Evolutionary conservation across 306 rosid species (phyloP), one percentile per base, ranked within the genome.

Genomic region (Glycine latifolia): DNA sequence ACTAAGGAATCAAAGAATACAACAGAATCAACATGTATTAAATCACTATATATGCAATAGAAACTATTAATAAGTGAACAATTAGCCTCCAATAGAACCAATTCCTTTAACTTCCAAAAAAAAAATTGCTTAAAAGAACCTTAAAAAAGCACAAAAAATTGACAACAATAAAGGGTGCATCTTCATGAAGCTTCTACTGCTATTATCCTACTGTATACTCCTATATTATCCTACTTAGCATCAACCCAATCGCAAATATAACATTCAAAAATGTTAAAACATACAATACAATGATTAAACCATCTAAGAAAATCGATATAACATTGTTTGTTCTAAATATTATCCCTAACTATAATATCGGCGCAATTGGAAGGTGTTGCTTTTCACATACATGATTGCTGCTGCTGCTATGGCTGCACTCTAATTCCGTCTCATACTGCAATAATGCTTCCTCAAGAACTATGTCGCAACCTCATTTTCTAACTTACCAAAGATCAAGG

Each of bases 401-500:
- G 31, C 31, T 77, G 63, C 17, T 77, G 67, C 67, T 54, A 35
- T n/a, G 72, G n/a, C 14, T 20, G 69, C 3, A n/a, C 54, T 56
- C 37, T 16, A 46, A 54, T 2, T 15, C 8, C 8, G 44, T 3
- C 20, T 26, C 53, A 55, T 61, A 85, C 87, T 52, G 72, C 67
- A 20, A 20, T 20, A 75, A 69, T 43, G 66, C 77, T 55, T 37
- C 7, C 83, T 77, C 76, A 70, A 71, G 78, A 84, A 54, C 78
- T 66, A 87, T 0, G 15, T 3, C 17, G 68, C 85, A 3, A 83
- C 74, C 46, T 75, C 91, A 4, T 78, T 82, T 7, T 93, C 97
- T 49, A 89, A 93, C 91, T 81, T 89, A 69, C 87, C 93, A 56
- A 89, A 95, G 20, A 20, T 20, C 20, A 20, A 20, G 20, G 20